Evolutionary conservation across 2,329 filamentous ascomycete genomes (phyloP), one percentile per base, ranked within the genome.

Genomic region (Meredithiella fracta): DNA sequence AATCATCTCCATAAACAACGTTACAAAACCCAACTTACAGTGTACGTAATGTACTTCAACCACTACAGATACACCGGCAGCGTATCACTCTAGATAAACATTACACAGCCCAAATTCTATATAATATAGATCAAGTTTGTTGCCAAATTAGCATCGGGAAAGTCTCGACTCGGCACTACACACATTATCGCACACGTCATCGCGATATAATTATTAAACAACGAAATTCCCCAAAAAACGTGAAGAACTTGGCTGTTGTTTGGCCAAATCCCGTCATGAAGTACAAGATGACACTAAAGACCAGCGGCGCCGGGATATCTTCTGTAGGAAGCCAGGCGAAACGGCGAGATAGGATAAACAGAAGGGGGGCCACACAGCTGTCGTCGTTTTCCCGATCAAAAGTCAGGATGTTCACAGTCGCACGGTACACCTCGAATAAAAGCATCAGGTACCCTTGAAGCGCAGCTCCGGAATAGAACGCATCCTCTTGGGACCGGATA

Each of bases 21-120:
- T n/a, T n/a, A n/a, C n/a, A n/a, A n/a, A n/a, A n/a, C n/a, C n/a
- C n/a, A 23, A 63, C 71, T 64, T 66, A 75, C 75, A 22, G 75
- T 73, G 60, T 81, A 83, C 1, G 78, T 76, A 23, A 74, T 73
- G 71, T 79, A 84, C 64, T 87, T 89, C 1, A 85, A 69, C 85
- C 85, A 90, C 56, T 84, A 74, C n/a, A 87, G 78, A 62, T 88
- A 90, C 1, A 89, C 72, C 0, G 85, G 83, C 2, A 90, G 85
- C 3, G 81, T 79, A 54, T 85, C 79, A 9, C 75, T 73, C 64
- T 89, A 84, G 14, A 89, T 79, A 61, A 90, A 89, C 65, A 83
- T 88, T 1, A 85, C 85, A 60, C 84, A 87, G 0, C 80, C 80
- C 70, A 88, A 79, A 1, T 77, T 83, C 63, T 90, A 85, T 20